These are phyloP conservation scores for Trypanosoma mega DNA, from an alignment of 208 protist genomes.

Conservation along the genomic window DNA sequence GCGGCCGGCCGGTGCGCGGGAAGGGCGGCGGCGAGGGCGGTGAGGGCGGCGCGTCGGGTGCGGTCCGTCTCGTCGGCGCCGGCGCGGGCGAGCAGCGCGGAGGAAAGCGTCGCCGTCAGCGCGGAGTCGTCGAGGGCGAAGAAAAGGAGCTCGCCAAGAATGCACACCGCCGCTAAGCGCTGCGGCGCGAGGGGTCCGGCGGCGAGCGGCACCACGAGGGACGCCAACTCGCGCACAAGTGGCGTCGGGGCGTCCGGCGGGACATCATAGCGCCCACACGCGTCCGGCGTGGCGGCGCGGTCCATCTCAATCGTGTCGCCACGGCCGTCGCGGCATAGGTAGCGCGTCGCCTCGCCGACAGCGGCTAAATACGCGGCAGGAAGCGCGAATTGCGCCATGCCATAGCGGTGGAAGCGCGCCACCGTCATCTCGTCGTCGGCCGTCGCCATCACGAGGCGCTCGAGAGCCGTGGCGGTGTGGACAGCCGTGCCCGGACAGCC, in stretches of 20 bases:
- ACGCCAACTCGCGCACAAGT: constrained; percentile 16
- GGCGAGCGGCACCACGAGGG: constrained; percentile 23
- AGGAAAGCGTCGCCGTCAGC: constrained; percentile 9
- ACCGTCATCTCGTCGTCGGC: constrained; percentile 8
- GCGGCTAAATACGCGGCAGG: constrained; percentile 8
- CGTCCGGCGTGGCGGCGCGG: constrained; percentile 11
- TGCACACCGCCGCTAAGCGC: constrained; percentile 14
- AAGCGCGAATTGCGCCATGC: constrained; percentile 9
- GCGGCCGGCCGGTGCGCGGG: too few species aligned
- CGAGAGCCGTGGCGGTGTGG: not conserved
- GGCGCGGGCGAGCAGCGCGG: constrained; percentile 23
- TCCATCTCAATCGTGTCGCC: constrained; percentile 15
- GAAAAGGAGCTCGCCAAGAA: constrained; percentile 17
- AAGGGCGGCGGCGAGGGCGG: too few species aligned
- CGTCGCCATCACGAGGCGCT: constrained; percentile 2
- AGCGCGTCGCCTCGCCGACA: constrained; percentile 10
- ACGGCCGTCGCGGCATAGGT: constrained; percentile 12
- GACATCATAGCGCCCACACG: constrained; percentile 6
- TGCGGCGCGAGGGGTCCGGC: constrained; percentile 1
- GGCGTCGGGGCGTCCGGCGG: constrained; percentile 2
- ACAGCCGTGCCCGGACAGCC: constrained; percentile 27
- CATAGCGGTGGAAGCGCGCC: constrained; percentile 18
- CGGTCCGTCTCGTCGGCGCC: constrained; percentile 16
- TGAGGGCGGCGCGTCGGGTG: too few species aligned
- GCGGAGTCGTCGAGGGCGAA: constrained; percentile 3